Base-by-base conservation (phyloP, 139 green algal species). In the Chlorella sp. region DNA sequence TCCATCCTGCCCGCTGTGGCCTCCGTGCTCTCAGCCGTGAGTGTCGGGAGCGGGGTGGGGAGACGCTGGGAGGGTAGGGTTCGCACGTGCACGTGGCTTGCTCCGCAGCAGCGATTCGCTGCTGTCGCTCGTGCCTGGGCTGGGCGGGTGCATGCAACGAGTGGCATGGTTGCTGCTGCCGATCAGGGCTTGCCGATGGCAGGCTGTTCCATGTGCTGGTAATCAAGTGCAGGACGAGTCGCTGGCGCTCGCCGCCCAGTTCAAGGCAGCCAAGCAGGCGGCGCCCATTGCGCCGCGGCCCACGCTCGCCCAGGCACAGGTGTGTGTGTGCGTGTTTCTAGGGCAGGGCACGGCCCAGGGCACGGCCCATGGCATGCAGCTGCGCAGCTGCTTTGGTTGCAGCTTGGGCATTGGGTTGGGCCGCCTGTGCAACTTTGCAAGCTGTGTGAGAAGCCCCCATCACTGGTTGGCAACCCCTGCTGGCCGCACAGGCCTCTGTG, bases 221-320 rank as follows among this genome's bases (percentile, higher is more conserved):
- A n/a, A n/a, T n/a, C n/a, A n/a, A n/a, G 16, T 19, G 9, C 76
- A 82, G 76, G 76, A 82, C 4, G 76, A 82, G 28, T 28, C 56
- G 9, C 34, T 73, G 14, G 3, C 9, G 36, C 76, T 82, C 38
- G 76, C 48, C 24, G 28, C 43, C 56, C 54, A 70, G 54, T 82
- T 62, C 43, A 82, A 82, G 76, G 76, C 76, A 9, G 76, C 56
- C 76, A 82, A 82, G 76, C 76, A 82, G 56, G 58, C 13, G n/a
- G 76, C 76, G 17, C 56, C 56, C 8, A 40, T 82, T 38, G 36
- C 24, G 76, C 76, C 76, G 2, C 54, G 58, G 36, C 38, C 56
- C 1, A 7, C 58, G 24, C 22, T 40, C 56, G 58, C n/a, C 9
- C 24, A 67, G 74, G 74, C 48, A 9, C n/a, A 43, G 46, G 46